phyloP scores from a whole-genome alignment of 306 rosid species.

The Parietaria judaica region DNA sequence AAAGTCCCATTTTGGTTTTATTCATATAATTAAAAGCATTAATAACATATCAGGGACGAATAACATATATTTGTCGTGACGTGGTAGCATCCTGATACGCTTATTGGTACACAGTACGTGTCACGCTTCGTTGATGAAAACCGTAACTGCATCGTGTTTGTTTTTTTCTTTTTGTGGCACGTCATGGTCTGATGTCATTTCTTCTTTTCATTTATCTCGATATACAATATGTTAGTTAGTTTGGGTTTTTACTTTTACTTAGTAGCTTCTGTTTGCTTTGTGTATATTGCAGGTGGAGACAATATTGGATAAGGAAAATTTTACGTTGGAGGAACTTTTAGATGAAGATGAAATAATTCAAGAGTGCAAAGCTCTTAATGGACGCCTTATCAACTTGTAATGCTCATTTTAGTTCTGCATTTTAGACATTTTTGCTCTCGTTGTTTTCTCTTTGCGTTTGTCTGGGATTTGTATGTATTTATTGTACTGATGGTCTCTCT shows the following conservation, averaged over 20 bases:
- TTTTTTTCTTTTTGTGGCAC: no score
- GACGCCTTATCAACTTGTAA: slow-evolving; percentile 98
- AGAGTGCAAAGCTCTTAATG: slow-evolving; percentile 94
- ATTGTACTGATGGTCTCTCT: slow-evolving; percentile 12
- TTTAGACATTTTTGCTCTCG: slow-evolving; percentile 3
- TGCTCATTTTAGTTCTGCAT: slow-evolving; percentile 21
- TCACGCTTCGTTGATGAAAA: no score
- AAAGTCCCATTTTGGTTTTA: no score
- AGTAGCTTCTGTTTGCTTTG: not conserved
- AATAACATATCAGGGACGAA: no score
- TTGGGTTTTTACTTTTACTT: not conserved
- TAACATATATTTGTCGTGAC: no score
- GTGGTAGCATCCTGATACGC: no score
- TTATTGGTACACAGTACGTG: no score
- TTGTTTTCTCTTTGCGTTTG: not conserved
- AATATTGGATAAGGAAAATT: slow-evolving; percentile 84
- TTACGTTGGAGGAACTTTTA: slow-evolving; percentile 83
- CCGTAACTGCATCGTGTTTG: no score
- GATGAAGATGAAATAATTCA: slow-evolving; percentile 98
- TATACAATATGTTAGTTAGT: not conserved
- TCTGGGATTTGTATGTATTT: not conserved
- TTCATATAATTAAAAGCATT: no score
- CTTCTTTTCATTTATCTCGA: not conserved
- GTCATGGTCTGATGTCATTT: not conserved
- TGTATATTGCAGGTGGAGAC: slow-evolving; percentile 81